Base-by-base conservation (phyloP, 2,329 filamentous ascomycete species). In the Colletotrichum salicis region DNA sequence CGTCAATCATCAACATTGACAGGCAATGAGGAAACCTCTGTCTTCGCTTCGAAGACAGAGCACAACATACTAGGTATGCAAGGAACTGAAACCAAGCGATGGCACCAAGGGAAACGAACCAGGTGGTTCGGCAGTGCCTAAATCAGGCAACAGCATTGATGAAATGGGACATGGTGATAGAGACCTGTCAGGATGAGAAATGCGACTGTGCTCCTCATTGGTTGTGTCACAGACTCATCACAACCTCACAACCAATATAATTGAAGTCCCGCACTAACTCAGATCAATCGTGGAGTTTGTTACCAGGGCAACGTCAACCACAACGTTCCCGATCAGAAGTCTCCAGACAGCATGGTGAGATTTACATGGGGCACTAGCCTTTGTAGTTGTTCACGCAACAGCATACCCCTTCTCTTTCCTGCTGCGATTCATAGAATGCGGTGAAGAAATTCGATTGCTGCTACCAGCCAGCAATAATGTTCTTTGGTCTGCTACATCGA, bases 111-210 rank as follows among this genome's bases (percentile, higher is more conserved):
- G 8, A 48, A 48, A 35, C 33, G 11, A 35, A 12, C 22, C 24
- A 5, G 7, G 19, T n/a, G 27, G 6, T 31, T 19, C 2, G 19
- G 22, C 22, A 24, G 24, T 48, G 58, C 58, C 58, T 60, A 13
- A 35, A 24, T 37, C 37, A 60, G 58, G 58, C 58, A 60, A 60
- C 58, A 24, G 41, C 35, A 29, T 60, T 12, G n/a, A 60, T 35
- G 6, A 27, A 19, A 5, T 60, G 57, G 7, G 35, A 35, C 57
- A 48, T 15, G 35, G 15, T 8, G 8, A 22, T 15, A 48, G 22
- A 2, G 24, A 60, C 57, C 35, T 60, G 37, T 37, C 37, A 27
- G 27, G 37, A 60, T 45, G 15, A 48, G 57, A 45, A 48, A 48
- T n/a, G 35, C 35, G 31, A n/a, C 22, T 8, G 6, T 8, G 3